Evolutionary conservation across 768 basidiomycete species (phyloP).

Genomic region (Polyporus arcularius): DNA sequence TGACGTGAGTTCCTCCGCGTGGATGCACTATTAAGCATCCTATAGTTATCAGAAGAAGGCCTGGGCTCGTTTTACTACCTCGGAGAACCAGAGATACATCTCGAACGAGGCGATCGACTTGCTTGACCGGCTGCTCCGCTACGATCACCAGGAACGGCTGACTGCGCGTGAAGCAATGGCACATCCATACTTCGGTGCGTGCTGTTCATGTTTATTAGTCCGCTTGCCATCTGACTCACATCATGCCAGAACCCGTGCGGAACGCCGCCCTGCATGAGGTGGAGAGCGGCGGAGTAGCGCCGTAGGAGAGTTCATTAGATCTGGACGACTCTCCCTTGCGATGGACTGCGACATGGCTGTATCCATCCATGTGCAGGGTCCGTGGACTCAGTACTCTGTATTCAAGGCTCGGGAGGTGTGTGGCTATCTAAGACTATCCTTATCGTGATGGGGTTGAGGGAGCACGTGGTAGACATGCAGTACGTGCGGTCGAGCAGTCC

Average conservation of each 20-base stretch:
- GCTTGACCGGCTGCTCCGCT: constrained; percentile 91
- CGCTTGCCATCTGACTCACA: constrained; percentile 19
- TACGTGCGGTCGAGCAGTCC: constrained; percentile 3
- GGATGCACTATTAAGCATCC: constrained; percentile 4
- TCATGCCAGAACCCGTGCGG: constrained; percentile 64
- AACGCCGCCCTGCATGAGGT: constrained; percentile 53
- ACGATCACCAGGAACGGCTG: constrained; percentile 95
- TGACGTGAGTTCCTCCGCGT: constrained; percentile 6
- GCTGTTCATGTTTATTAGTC: constrained; percentile 1
- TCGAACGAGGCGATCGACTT: constrained; percentile 97
- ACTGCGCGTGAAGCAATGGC: constrained; percentile 92
- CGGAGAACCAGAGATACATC: constrained; percentile 94
- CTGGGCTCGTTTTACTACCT: constrained; percentile 94
- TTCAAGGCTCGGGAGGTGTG: constrained; percentile 16
- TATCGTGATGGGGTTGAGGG: constrained; percentile 11
- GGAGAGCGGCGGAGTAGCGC: constrained; percentile 62
- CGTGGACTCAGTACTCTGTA: constrained; percentile 10
- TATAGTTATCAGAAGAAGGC: constrained; percentile 88
- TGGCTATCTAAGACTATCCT: constrained; percentile 18
- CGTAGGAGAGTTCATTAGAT: constrained; percentile 18
- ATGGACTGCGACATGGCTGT: constrained; percentile 8
- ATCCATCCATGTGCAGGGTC: constrained; percentile 8
- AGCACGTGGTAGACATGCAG: constrained; percentile 6
- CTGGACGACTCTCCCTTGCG: not conserved
- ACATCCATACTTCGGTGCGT: constrained; percentile 89